These are phyloP conservation scores for Nannochloropsis salina DNA, from an alignment of 108 stramenopile species.

Conservation along the genomic window DNA sequence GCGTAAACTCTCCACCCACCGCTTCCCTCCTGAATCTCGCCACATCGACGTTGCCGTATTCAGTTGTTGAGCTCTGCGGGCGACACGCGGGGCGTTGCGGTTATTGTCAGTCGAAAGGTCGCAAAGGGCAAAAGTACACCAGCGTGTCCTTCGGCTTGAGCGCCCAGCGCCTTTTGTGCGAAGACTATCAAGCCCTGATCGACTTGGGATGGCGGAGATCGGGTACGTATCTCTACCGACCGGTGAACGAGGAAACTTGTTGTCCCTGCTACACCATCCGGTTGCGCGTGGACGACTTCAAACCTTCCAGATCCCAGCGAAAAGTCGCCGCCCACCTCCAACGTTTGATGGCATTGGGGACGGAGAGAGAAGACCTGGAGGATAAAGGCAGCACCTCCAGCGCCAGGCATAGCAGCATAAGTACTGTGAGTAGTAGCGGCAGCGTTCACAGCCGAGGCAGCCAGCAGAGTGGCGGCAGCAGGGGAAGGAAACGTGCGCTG, in stretches of 20 bases:
- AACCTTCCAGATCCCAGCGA: slow-evolving; percentile 44
- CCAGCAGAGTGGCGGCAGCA: slow-evolving; percentile 26
- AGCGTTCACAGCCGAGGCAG: neutral
- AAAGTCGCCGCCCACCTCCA: slow-evolving; percentile 39
- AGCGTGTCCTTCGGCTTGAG: slow-evolving; percentile 42
- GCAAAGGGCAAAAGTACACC: neutral
- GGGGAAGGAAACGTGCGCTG: slow-evolving; percentile 18
- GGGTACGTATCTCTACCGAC: slow-evolving; percentile 54
- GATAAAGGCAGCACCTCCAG: neutral
- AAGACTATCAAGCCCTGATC: slow-evolving; percentile 54
- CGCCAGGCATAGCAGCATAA: neutral
- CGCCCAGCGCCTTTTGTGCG: slow-evolving; percentile 38
- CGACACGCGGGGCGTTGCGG: slow-evolving; percentile 3
- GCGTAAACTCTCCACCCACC: no score
- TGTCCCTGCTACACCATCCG: slow-evolving; percentile 58
- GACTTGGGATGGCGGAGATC: slow-evolving; percentile 50
- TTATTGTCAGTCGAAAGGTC: neutral
- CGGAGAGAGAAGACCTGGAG: neutral
- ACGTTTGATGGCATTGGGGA: neutral
- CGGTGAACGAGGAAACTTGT: slow-evolving; percentile 53
- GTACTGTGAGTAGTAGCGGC: slow-evolving; percentile 1
- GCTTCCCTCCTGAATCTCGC: no score
- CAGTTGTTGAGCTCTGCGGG: slow-evolving; percentile 7
- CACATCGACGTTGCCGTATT: neutral
- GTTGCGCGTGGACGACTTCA: slow-evolving; percentile 35